Evolutionary conservation across 345 rosid species (phyloP).

Genomic region (Psidium friedrichsthalianum): DNA sequence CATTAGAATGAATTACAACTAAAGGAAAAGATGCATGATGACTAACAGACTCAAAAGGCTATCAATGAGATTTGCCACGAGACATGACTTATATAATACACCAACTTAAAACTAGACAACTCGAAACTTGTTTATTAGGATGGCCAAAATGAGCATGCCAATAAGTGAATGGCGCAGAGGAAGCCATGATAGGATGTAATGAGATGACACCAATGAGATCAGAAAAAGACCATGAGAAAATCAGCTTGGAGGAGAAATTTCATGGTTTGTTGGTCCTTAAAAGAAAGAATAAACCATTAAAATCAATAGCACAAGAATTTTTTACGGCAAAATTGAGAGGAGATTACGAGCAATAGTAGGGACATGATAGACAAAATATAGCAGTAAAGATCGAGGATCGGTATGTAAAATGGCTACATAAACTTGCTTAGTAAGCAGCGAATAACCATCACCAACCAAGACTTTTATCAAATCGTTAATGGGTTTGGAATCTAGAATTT

Average conservation of each 20-base stretch:
- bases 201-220: not conserved
- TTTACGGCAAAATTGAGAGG: not conserved
- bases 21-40: not conserved
- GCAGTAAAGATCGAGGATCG: not conserved
- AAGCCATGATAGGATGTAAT: not conserved
- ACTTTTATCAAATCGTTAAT: not conserved
- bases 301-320: not conserved
- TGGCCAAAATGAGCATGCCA: not conserved
- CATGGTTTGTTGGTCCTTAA: not conserved
- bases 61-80: not conserved
- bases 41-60: not conserved
- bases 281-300: not conserved
- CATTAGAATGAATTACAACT: not conserved
- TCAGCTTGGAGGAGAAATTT: not conserved
- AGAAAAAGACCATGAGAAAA: not conserved
- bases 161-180: not conserved
- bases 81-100: not conserved
- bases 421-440: not conserved
- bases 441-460: not conserved
- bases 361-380: not conserved
- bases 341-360: not conserved
- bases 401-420: not conserved
- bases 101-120: fast-evolving
- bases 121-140: not conserved
- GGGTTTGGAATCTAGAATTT: not conserved